A percentile compares a stretch with the other conserved stretches of the same genome.
Conservation (phyloP, 768 basidiomycete genomes). For the Neoboletus magnificus region DNA sequence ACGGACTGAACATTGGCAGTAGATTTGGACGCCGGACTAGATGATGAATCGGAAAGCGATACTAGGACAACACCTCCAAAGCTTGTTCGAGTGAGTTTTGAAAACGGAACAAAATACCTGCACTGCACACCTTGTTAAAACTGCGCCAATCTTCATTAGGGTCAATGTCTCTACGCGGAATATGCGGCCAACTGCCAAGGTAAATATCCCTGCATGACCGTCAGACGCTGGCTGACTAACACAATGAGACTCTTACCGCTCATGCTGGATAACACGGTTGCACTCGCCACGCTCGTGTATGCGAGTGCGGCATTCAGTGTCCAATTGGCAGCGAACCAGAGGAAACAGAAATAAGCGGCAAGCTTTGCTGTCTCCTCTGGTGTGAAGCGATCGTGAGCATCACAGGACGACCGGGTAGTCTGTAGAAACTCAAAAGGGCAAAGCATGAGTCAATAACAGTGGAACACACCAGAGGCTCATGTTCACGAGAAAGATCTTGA, state of each 20-base stretch:
- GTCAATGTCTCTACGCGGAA: conserved; percentile 81
- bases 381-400: conserved; percentile 45
- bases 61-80: conserved; percentile 84
- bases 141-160: conserved; percentile 68
- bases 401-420: conserved; percentile 5
- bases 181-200: conserved; percentile 76
- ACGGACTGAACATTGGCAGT: conserved; percentile 13
- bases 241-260: conserved; percentile 57
- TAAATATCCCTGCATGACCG: conserved; percentile 76
- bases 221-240: background rate
- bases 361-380: conserved; percentile 70
- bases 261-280: conserved; percentile 85
- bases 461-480: conserved; percentile 20
- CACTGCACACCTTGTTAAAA: conserved; percentile 64
- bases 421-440: conserved; percentile 3
- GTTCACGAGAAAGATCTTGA: conserved; percentile 11
- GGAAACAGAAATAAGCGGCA: conserved; percentile 75
- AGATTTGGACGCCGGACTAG: conserved; percentile 4
- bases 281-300: conserved; percentile 91
- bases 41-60: conserved; percentile 76
- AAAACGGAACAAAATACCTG: background rate
- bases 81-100: conserved; percentile 37
- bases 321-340: conserved; percentile 98
- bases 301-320: conserved; percentile 76
- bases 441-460: background rate